phyloP scores from a whole-genome alignment of 2,329 filamentous ascomycete species.

The Endothia cerciana region DNA sequence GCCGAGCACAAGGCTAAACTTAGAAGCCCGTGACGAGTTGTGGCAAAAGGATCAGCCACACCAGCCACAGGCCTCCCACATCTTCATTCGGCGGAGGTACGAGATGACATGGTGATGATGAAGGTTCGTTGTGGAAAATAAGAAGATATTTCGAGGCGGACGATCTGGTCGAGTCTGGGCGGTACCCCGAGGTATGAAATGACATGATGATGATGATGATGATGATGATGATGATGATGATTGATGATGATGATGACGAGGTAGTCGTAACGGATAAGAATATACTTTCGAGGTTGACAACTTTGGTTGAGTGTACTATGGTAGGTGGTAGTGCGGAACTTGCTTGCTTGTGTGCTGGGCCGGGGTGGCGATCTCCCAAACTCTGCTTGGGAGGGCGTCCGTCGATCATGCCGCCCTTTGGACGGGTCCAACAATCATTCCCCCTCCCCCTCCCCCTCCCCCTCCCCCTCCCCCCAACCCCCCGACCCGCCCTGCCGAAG shows the following conservation, averaged over 20 bases:
- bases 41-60: constrained; percentile 27
- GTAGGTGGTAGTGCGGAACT: neutral
- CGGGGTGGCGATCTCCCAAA: constrained; percentile 14
- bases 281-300: no score
- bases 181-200: no score
- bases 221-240: no score
- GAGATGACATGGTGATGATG: no score
- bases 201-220: no score
- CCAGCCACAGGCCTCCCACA: constrained; percentile 29
- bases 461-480: no score
- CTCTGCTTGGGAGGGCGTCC: constrained; percentile 15
- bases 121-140: no score
- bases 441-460: neutral
- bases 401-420: neutral
- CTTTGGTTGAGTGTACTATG: no score
- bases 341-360: neutral
- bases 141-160: neutral
- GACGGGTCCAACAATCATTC: neutral
- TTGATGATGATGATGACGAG: no score
- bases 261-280: no score
- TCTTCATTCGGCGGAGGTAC: constrained; percentile 16
- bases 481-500: no score
- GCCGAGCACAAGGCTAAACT: neutral
- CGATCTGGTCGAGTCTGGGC: neutral
- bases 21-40: neutral